Evolutionary conservation across 2,329 filamentous ascomycete genomes (phyloP), one percentile per base, ranked within the genome.

Genomic region (Pyrenochaeta sp.): DNA sequence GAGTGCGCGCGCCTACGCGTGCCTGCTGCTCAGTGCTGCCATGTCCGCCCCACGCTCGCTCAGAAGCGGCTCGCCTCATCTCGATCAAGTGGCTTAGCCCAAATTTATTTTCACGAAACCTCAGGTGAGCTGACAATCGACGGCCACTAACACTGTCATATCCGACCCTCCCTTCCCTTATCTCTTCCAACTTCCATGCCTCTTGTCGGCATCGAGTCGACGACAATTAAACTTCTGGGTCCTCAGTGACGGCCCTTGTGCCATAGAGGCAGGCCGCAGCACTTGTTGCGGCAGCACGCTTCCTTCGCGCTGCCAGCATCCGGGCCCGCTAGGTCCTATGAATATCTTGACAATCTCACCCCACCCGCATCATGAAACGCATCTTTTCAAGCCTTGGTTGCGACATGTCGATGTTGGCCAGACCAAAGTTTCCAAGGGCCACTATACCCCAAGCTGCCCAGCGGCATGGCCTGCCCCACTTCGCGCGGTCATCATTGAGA

Each of bases 401-500:
- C 36, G 47, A 38, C 36, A 28, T 46, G 32, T 32, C 46, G 42
- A 32, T 45, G 18, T 40, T 55, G 58, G 56, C 58, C 57, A 62
- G 58, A 55, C 51, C 48, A 10, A 15, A 32, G 35, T 26, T 43
- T 28, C 44, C 44, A 48, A 43, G 23, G 29, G 11, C 29, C 27
- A 35, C 60, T 58, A 60, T 46, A 46, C 51, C 57, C 44, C 44
- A 55, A 51, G 40, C 47, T 48, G 34, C 45, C 54, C 51, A 48
- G 53, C 41, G 50, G 30, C 41, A 37, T 44, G 44, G 41, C 21
- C 10, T 39, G 51, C 59, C 54, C 62, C 65, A 58, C 62, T 53
- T 55, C n/a, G 46, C 44, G 47, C 26, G 48, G 51, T 37, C 41
- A 48, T 56, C 47, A 53, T 42, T 55, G 41, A 53, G 34, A n/a